Evolutionary conservation across 2,329 filamentous ascomycete genomes (phyloP).

Genomic region (Pezicula radicicola): DNA sequence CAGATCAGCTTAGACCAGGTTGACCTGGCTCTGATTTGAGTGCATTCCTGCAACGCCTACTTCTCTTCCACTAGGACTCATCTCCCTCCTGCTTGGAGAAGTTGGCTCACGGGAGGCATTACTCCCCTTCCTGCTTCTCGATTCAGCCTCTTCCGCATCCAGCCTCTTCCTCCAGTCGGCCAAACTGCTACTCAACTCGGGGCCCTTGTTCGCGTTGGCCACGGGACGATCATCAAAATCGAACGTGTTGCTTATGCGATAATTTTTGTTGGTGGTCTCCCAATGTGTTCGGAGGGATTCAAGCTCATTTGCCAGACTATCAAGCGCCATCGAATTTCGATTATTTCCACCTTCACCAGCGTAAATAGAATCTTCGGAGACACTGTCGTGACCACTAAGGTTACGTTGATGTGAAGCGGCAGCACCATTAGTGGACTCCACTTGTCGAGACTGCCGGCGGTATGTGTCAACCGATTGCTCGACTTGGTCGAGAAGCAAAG

Average conservation of each 20-base stretch:
- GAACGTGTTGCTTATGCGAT: slow-evolving; percentile 84
- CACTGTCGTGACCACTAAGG: slow-evolving; percentile 45
- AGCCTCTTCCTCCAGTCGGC: slow-evolving; percentile 79
- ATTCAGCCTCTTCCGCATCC: slow-evolving; percentile 44
- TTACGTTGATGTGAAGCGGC: slow-evolving; percentile 32
- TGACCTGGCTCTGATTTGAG: background rate
- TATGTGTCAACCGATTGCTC: slow-evolving; percentile 94
- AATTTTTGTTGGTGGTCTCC: slow-evolving; percentile 95
- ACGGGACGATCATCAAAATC: slow-evolving; percentile 58
- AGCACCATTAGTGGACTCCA: slow-evolving; percentile 45
- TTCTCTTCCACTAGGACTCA: slow-evolving; percentile 25
- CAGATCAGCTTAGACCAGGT: background rate
- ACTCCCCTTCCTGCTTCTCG: slow-evolving; percentile 19
- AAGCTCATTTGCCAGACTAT: slow-evolving; percentile 87
- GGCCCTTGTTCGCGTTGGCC: slow-evolving; percentile 33
- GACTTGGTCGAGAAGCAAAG: slow-evolving; percentile 89
- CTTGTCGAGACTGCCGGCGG: slow-evolving; percentile 68
- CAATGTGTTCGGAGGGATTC: slow-evolving; percentile 88
- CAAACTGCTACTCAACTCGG: slow-evolving; percentile 66
- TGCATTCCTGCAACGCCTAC: slow-evolving; percentile 5
- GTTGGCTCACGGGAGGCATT: background rate
- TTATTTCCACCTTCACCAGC: slow-evolving; percentile 47
- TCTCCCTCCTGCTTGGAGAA: slow-evolving; percentile 13
- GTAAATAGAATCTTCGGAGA: slow-evolving; percentile 56
- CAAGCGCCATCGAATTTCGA: slow-evolving; percentile 70